Evolutionary conservation across 768 basidiomycete genomes (phyloP).

Genomic region (Leccinellum albellum): DNA sequence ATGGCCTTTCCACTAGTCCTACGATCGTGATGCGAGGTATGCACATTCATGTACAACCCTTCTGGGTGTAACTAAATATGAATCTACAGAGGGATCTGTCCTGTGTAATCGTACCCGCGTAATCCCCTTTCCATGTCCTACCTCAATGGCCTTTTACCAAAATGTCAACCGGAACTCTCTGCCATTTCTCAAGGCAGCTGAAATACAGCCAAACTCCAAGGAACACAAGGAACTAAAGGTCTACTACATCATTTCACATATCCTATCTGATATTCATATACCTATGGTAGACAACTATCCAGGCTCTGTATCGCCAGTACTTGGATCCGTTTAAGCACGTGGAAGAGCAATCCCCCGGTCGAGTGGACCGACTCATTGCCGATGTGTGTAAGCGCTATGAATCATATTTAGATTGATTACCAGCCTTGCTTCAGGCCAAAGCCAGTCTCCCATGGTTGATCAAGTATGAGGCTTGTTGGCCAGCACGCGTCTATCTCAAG

Average conservation of each 20-base stretch:
- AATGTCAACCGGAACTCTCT: not conserved
- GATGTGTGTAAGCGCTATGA: not conserved
- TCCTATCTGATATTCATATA: not conserved
- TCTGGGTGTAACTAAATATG: not conserved
- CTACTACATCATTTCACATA: not conserved
- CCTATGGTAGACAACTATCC: constrained; percentile 5
- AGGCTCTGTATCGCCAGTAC: not conserved
- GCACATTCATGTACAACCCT: not conserved
- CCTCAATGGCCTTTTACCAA: not conserved
- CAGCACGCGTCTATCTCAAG: constrained; percentile 18
- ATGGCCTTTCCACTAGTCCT: not conserved
- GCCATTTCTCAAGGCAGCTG: constrained; percentile 1
- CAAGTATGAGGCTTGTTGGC: constrained; percentile 18
- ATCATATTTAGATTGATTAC: not conserved
- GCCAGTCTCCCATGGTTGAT: constrained; percentile 16
- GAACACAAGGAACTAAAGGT: constrained; percentile 12
- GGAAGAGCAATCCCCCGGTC: constrained; percentile 9
- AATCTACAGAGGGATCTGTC: not conserved
- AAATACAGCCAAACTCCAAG: not conserved
- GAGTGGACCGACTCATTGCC: constrained; percentile 8
- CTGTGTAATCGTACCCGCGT: not conserved
- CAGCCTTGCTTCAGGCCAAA: constrained; percentile 2
- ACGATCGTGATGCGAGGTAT: constrained; percentile 3
- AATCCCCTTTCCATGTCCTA: constrained; percentile 2
- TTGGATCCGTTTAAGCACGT: constrained; percentile 15